Conservation (phyloP, 345 rosid species). For the Salix caprea region DNA sequence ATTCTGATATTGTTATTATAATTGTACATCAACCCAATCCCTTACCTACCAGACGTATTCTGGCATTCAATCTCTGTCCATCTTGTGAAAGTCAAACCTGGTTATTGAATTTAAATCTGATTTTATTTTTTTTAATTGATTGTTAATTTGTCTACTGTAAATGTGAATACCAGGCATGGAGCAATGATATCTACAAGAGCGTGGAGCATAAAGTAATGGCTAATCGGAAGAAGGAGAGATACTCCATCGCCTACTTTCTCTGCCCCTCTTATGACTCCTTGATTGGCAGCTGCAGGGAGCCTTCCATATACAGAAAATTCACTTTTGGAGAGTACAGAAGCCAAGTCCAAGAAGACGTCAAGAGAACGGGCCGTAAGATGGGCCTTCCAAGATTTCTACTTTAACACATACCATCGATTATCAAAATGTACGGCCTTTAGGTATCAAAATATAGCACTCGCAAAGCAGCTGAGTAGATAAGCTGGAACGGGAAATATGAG, state of each 20-base stretch:
- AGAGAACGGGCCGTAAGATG: slow-evolving; percentile 47
- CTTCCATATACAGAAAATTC: slow-evolving; percentile 52
- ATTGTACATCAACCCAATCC: neutral
- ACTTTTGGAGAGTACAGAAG: slow-evolving; percentile 55
- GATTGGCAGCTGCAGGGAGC: slow-evolving; percentile 46
- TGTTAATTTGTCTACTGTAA: neutral
- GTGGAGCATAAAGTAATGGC: slow-evolving; percentile 61
- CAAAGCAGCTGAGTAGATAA: neutral
- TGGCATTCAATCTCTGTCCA: neutral
- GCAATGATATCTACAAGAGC: slow-evolving; percentile 59
- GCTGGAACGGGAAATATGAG: neutral
- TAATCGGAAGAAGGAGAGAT: slow-evolving; percentile 45
- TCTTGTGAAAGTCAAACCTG: neutral
- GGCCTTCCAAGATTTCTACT: slow-evolving; percentile 55
- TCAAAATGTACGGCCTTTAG: neutral
- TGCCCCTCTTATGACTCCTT: slow-evolving; percentile 57
- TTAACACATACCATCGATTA: neutral
- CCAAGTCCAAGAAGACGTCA: slow-evolving; percentile 59
- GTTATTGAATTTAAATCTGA: neutral
- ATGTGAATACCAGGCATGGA: slow-evolving; percentile 51
- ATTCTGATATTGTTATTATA: neutral
- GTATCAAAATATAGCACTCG: neutral
- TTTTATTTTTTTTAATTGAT: no score
- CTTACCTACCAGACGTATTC: neutral
- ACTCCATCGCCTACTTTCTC: slow-evolving; percentile 57